Conservation (phyloP, 169 alveolate species). For the Hepatocystis sp. region DNA sequence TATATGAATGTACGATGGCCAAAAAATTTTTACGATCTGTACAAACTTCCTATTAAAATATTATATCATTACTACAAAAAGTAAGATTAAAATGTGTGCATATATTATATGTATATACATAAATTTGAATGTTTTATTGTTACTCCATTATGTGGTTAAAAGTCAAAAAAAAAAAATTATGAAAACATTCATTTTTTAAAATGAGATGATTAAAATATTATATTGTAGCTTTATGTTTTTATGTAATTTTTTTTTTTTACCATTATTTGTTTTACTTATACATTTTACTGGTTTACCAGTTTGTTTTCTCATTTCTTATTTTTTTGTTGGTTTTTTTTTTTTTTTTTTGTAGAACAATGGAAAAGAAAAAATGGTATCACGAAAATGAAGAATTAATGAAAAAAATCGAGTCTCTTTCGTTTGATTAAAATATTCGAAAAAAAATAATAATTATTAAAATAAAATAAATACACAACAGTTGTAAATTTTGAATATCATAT, state of each 20-base stretch:
- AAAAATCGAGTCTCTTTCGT: constrained; percentile 63
- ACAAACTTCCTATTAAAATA: constrained; percentile 42
- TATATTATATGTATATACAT: too few species aligned
- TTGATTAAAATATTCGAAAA: constrained; percentile 1
- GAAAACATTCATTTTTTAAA: background rate
- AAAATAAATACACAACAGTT: too few species aligned
- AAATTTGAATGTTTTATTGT: too few species aligned
- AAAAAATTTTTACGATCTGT: constrained; percentile 40
- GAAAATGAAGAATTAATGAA: constrained; percentile 72
- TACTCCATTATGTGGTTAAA: too few species aligned
- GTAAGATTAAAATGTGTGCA: constrained; percentile 31
- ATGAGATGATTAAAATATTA: background rate
- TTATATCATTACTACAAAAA: constrained; percentile 45
- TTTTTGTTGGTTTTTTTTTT: constrained; percentile 10
- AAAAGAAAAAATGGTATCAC: constrained; percentile 72
- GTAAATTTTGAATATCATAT: too few species aligned
- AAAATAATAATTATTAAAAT: background rate
- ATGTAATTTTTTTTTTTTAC: background rate
- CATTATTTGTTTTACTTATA: too few species aligned
- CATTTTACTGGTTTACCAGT: too few species aligned
- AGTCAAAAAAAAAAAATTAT: too few species aligned
- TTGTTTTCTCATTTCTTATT: too few species aligned
- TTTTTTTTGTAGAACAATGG: constrained; percentile 47
- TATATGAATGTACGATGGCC: constrained; percentile 68
- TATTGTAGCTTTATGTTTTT: background rate